Evolutionary conservation across 1,284 basidiomycete genomes (phyloP), one percentile per base, ranked within the genome.

Genomic region (Sphaerobolus stellatus): DNA sequence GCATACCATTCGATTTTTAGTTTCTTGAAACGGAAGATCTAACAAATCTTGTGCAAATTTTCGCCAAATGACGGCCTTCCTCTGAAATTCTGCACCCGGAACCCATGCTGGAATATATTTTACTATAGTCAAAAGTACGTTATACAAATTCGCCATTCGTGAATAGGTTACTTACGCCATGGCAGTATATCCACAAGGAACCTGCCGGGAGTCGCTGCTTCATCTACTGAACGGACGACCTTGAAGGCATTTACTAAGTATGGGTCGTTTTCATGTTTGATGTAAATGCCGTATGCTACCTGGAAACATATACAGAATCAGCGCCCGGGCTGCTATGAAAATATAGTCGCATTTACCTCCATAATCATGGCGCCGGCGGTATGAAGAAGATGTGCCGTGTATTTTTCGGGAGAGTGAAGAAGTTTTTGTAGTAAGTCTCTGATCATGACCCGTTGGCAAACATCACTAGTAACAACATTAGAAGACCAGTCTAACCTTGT

Each of bases 171-270:
- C 67, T 22, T 55, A 73, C 71, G 50, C 1, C 59, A 31, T 36
- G 69, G 71, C 18, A 72, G 30, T 2, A 57, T 1, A 56, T 71
- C 68, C 9, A 71, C 71, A 2, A 71, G 34, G 55, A 62, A 72
- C 1, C 58, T 56, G 3, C 67, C 64, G 2, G 66, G 62, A 0
- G 49, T 5, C 18, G 58, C 29, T 4, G 60, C 49, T 24, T 41
- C 6, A n/a, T 14, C 28, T 18, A 51, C 16, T 41, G 33, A 24
- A 25, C 28, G 41, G 14, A 43, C 18, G 5, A n/a, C 20, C 13
- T 4, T 43, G 22, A 24, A 20, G 22, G 41, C 41, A 24, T 24
- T 13, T 18, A 24, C 41, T 6, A 43, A 24, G 11, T 43, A 43
- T 24, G 41, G 41, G 20, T 43, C 41, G 14, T 43, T 43, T 4